These are phyloP conservation scores for Celoporthe dispersa DNA, from an alignment of 2,329 filamentous ascomycete species.

Conservation along the genomic window DNA sequence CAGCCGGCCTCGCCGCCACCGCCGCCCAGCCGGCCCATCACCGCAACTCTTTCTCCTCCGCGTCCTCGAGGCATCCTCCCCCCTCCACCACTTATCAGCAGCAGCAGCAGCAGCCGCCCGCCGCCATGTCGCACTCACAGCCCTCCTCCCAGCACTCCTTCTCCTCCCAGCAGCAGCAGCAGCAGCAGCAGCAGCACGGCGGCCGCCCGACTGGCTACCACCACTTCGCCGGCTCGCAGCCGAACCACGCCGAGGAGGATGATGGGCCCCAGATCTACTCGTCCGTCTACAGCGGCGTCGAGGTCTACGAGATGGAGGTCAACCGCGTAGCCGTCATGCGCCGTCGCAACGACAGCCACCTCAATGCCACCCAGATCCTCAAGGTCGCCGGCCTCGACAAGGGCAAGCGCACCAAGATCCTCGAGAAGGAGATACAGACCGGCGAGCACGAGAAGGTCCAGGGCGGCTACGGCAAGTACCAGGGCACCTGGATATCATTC, in stretches of 20 bases:
- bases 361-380: slow-evolving; percentile 98
- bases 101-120: neutral
- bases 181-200: slow-evolving; percentile 37
- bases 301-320: slow-evolving; percentile 98
- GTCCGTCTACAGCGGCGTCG: slow-evolving; percentile 91
- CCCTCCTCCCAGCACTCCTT: slow-evolving; percentile 61
- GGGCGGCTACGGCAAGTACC: slow-evolving; percentile 97
- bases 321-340: slow-evolving; percentile 95
- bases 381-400: slow-evolving; percentile 98
- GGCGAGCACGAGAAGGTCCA: slow-evolving; percentile 99
- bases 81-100: slow-evolving; percentile 20
- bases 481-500: slow-evolving; percentile 98
- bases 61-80: slow-evolving; percentile 23
- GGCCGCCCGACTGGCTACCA: slow-evolving; percentile 44
- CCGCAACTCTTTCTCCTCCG: slow-evolving; percentile 34
- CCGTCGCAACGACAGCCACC: slow-evolving; percentile 89
- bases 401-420: slow-evolving; percentile 94
- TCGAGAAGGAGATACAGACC: slow-evolving; percentile 96
- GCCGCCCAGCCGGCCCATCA: slow-evolving; percentile 3
- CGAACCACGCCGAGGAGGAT: slow-evolving; percentile 43
- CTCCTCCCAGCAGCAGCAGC: slow-evolving; percentile 38
- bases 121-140: slow-evolving; percentile 41
- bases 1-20: neutral
- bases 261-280: slow-evolving; percentile 64
- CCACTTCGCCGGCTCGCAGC: slow-evolving; percentile 44